phyloP scores from a whole-genome alignment of 805 yeast genomes.

The Myxozyma kluyveri region DNA sequence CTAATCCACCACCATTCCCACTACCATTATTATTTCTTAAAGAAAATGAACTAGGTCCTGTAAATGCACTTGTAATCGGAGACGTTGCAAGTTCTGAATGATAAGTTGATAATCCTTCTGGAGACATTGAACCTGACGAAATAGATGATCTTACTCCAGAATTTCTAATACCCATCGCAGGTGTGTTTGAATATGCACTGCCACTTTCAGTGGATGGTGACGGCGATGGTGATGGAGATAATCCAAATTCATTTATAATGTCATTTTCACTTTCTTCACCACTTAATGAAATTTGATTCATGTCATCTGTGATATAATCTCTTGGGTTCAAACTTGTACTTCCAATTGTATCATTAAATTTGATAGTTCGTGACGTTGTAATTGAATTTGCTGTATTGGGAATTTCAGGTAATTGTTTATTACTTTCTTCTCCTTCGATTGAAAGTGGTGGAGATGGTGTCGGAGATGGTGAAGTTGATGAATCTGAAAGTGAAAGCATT shows the following conservation, averaged over 20 bases:
- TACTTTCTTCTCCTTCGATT: neutral
- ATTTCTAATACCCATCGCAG: neutral
- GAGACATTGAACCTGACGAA: conserved; percentile 5
- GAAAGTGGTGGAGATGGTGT: neutral
- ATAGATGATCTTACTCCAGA: neutral
- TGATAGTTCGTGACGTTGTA: too few relatives aligned
- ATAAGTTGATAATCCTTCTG: conserved; percentile 25
- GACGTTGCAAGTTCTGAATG: conserved; percentile 30
- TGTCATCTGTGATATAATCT: too few relatives aligned
- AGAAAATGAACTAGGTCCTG: conserved; percentile 3
- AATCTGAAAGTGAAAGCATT: neutral
- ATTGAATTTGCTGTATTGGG: neutral
- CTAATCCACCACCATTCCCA: neutral
- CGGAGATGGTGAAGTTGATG: neutral
- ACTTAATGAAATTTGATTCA: too few relatives aligned
- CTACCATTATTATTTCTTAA: too few relatives aligned
- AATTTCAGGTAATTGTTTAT: neutral
- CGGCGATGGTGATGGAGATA: neutral
- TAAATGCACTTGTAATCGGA: conserved; percentile 24
- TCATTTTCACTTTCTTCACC: too few relatives aligned
- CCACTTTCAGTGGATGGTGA: neutral
- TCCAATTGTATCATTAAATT: too few relatives aligned
- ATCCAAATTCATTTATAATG: neutral
- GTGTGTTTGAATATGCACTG: neutral
- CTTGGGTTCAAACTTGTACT: too few relatives aligned